A percentile compares a stretch with the other conserved stretches of the same genome.
Conservation (phyloP, 2,329 filamentous ascomycete genomes). For the Daldinia sp. region DNA sequence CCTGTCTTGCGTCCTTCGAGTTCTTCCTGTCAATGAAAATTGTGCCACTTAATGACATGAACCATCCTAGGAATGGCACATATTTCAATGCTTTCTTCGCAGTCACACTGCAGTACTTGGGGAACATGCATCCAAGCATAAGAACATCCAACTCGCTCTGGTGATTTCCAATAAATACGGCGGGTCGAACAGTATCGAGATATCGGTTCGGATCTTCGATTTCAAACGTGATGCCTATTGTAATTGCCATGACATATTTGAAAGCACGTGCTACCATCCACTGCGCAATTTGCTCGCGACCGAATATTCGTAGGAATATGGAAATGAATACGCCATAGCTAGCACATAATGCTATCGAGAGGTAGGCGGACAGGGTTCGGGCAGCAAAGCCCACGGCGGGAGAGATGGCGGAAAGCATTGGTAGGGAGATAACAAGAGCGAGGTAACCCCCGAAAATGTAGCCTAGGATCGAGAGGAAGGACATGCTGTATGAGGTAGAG, state of each 20-base stretch:
- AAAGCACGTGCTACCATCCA: slow-evolving; percentile 86
- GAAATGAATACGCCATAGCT: slow-evolving; percentile 82
- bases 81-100: slow-evolving; percentile 87
- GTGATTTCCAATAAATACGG: slow-evolving; percentile 94
- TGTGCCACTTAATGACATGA: slow-evolving; percentile 87
- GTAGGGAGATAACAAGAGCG: slow-evolving; percentile 67
- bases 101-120: slow-evolving; percentile 90
- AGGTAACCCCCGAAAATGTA: slow-evolving; percentile 66
- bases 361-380: slow-evolving; percentile 74
- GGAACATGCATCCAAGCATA: slow-evolving; percentile 90
- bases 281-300: slow-evolving; percentile 82
- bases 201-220: slow-evolving; percentile 75
- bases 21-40: slow-evolving; percentile 97
- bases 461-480: slow-evolving; percentile 46
- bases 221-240: slow-evolving; percentile 82
- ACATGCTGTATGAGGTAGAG: slow-evolving; percentile 44
- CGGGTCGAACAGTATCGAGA: slow-evolving; percentile 77
- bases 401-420: slow-evolving; percentile 69
- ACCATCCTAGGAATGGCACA: slow-evolving; percentile 91
- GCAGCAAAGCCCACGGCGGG: slow-evolving; percentile 75
- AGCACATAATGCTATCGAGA: slow-evolving; percentile 70
- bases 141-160: slow-evolving; percentile 96
- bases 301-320: slow-evolving; percentile 75
- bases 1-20: slow-evolving; percentile 81
- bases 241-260: slow-evolving; percentile 79